A percentile compares a stretch with the other conserved stretches of the same genome.
phyloP scores from a whole-genome alignment of 306 rosid genomes.

The peach (Prunus persica) region Prunus_persica_NCBIv2 NC_034013.1:15444501-15445000 shows the following conservation, averaged over 20 bases:
- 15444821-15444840: constrained; percentile 99
- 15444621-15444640: constrained; percentile 71
- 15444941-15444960: background rate
- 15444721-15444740: background rate
- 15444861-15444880: constrained; percentile 98
- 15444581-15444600: constrained; percentile 86
- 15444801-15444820: constrained; percentile 88
- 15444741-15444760: background rate
- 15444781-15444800: constrained; percentile 51
- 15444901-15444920: constrained; percentile 6
- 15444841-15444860: constrained; percentile 98
- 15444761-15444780: constrained; percentile 2
- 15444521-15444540: constrained; percentile 12
- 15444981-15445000: background rate
- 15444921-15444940: background rate
- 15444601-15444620: constrained; percentile 97
- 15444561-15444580: constrained; percentile 88
- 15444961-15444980: background rate
- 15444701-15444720: too few species aligned
- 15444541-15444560: constrained; percentile 95
- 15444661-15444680: constrained; percentile 1
- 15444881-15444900: constrained; percentile 83
- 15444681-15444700: background rate
- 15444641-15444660: constrained; percentile 17
- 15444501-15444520: background rate